Base-by-base conservation (phyloP, 768 basidiomycete species). In the Pisolithus albus region DNA sequence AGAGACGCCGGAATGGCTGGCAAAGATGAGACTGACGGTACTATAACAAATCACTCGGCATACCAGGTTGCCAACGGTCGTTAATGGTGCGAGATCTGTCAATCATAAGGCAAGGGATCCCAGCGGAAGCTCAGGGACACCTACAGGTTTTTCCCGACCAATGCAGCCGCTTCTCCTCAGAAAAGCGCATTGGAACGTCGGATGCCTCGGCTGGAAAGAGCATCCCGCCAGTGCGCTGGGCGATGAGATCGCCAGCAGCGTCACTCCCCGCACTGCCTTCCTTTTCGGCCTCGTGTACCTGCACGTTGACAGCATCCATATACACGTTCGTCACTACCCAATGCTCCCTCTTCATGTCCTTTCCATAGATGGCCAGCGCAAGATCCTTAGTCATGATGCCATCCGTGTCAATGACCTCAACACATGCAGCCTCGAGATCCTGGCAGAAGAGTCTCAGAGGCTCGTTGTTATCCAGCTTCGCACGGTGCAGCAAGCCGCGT, bases 381-480 rank as follows among this genome's bases (percentile, higher is more conserved):
- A 98, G 74, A 72, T 98, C 95, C 80, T 97, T 96, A 52, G 93
- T 96, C 94, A 97, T 97, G 49, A 97, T 63, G 0, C 86, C 85
- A 61, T 97, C 93, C 60, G 77, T 64, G 65, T 96, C 90, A 57
- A 97, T 96, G 15, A 89, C 83, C 70, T 96, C 91, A 2, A 95
- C 77, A 63, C 96, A 97, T 18, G 90, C 82, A 13, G 69, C 76
- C 75, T 99, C 96, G 38, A 99, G 78, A 55, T 83, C 81, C 45
- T 76, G 61, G 60, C 86, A 91, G 71, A 95, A 99, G 43, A 71
- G 69, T 48, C 71, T 74, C 26, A 99, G 80, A 32, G 75, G 74
- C 19, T 80, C 81, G 65, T 95, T 98, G 38, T 73, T 74, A 64
- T 99, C 95, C 30, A 97, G 77, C 75, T 91, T 92, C 56, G 93